Percentiles rank a stretch among this genome's conserved stretches.
These are phyloP conservation scores for Acacia confusa DNA, from an alignment of 306 rosid genomes.

Conservation along the genomic window DNA sequence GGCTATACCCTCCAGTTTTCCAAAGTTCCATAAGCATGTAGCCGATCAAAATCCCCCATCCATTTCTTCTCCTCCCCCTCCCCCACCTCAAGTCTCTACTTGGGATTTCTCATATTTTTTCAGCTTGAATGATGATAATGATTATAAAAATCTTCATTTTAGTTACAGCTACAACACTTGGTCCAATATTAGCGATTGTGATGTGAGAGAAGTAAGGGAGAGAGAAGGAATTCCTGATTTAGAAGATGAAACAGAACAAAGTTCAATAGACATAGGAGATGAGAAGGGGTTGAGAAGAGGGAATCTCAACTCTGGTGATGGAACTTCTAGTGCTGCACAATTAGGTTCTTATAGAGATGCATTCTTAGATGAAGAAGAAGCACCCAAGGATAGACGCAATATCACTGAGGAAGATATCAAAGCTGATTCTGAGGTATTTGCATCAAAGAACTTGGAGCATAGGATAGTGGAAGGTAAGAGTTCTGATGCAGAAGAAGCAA, in stretches of 20 bases:
- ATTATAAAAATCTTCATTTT: not conserved
- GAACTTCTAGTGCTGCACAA: not conserved
- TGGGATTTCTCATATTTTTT: conserved; percentile 34
- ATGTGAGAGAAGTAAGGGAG: conserved; percentile 30
- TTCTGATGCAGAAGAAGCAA: conserved; percentile 12
- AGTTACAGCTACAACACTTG: not conserved
- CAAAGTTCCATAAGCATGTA: conserved; percentile 28
- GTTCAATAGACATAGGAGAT: not conserved
- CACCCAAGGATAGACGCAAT: not conserved
- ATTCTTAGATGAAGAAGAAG: not conserved
- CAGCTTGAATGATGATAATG: conserved; percentile 12
- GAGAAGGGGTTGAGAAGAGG: conserved; percentile 9
- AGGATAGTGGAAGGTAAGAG: not conserved
- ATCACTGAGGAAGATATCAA: not conserved
- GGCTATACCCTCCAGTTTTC: not conserved
- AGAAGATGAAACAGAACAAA: conserved; percentile 34
- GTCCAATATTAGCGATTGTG: not conserved
- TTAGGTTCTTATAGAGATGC: not conserved
- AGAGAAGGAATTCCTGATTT: conserved; percentile 47
- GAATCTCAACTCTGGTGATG: conserved; percentile 1
- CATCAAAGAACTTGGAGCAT: conserved; percentile 20
- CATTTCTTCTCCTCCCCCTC: conserved; percentile 6
- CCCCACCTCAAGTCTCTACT: conserved; percentile 18
- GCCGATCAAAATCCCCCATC: not conserved
- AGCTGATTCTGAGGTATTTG: not conserved